phyloP scores from a whole-genome alignment of 2,329 filamentous ascomycete species.

The Alternaria arborescens region DNA sequence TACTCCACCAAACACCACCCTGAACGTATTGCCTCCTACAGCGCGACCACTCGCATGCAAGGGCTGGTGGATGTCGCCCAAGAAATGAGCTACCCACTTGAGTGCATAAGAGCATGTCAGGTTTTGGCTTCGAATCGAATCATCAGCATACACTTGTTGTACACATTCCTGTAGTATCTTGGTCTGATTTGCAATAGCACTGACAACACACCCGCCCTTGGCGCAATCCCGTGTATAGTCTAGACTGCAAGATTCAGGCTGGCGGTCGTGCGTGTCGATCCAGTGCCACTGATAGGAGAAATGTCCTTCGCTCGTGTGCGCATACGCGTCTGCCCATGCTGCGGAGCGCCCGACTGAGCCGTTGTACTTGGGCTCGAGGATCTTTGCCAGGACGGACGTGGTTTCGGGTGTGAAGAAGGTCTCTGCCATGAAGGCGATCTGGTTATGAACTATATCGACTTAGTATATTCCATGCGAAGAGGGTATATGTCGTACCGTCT shows the following conservation, averaged over 20 bases:
- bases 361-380: conserved; percentile 53
- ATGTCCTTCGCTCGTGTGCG: conserved; percentile 50
- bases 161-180: conserved; percentile 50
- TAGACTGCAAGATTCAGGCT: conserved; percentile 46
- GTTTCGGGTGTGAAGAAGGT: conserved; percentile 47
- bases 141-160: conserved; percentile 35
- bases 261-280: conserved; percentile 50
- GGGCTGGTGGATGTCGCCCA: conserved; percentile 54
- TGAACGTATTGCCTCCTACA: conserved; percentile 51
- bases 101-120: conserved; percentile 53
- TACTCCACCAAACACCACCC: conserved; percentile 47
- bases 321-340: conserved; percentile 53
- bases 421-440: conserved; percentile 53
- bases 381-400: conserved; percentile 39
- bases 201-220: conserved; percentile 52
- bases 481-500: conserved; percentile 30
- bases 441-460: conserved; percentile 48
- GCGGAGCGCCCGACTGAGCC: conserved; percentile 51
- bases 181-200: conserved; percentile 54
- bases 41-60: conserved; percentile 52
- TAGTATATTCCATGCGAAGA: background rate
- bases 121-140: conserved; percentile 39
- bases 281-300: conserved; percentile 55
- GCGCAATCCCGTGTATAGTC: conserved; percentile 51
- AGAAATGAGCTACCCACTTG: conserved; percentile 54